phyloP scores from a whole-genome alignment of 495 filamentous ascomycete genomes.

The Amphirosellinia nigrospora region DNA sequence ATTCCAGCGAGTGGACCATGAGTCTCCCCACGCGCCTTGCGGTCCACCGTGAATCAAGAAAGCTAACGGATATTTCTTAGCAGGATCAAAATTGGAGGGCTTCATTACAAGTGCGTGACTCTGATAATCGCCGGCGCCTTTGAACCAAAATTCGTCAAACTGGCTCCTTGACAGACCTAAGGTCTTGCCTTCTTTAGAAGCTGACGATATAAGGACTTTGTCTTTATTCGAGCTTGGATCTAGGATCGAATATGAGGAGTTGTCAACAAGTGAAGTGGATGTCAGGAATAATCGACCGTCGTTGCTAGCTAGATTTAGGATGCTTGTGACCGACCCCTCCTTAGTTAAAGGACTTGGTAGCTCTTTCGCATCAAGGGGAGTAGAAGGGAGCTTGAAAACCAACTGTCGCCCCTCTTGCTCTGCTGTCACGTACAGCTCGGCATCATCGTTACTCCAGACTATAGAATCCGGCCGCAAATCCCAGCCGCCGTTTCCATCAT shows the following conservation, averaged over 20 bases:
- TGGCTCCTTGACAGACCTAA: slow-evolving; percentile 70
- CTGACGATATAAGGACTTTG: slow-evolving; percentile 64
- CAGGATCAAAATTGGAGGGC: slow-evolving; percentile 75
- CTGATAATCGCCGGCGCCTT: slow-evolving; percentile 54
- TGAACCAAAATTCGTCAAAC: slow-evolving; percentile 76
- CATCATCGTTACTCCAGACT: slow-evolving; percentile 69
- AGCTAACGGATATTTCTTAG: slow-evolving; percentile 79
- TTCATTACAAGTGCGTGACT: slow-evolving; percentile 84
- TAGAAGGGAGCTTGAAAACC: slow-evolving; percentile 67
- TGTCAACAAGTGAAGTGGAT: slow-evolving; percentile 71
- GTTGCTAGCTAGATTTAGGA: slow-evolving; percentile 54
- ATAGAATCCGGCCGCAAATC: slow-evolving; percentile 69
- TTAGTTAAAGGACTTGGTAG: slow-evolving; percentile 63
- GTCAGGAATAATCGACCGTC: slow-evolving; percentile 66
- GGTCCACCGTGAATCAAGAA: slow-evolving; percentile 91
- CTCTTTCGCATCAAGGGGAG: slow-evolving; percentile 57
- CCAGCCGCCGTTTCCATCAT: slow-evolving; percentile 70
- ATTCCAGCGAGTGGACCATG: slow-evolving; percentile 91
- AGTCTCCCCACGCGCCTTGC: slow-evolving; percentile 82
- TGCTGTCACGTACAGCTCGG: slow-evolving; percentile 67
- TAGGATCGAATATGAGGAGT: slow-evolving; percentile 67
- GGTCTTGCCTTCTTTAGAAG: slow-evolving; percentile 67
- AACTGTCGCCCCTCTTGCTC: slow-evolving; percentile 69
- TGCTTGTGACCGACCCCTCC: slow-evolving; percentile 65
- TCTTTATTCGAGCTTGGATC: slow-evolving; percentile 54